Percentiles rank a stretch among this genome's conserved stretches.
Conservation (phyloP, 306 rosid genomes). For the Hylodesmum podocarpum region DNA sequence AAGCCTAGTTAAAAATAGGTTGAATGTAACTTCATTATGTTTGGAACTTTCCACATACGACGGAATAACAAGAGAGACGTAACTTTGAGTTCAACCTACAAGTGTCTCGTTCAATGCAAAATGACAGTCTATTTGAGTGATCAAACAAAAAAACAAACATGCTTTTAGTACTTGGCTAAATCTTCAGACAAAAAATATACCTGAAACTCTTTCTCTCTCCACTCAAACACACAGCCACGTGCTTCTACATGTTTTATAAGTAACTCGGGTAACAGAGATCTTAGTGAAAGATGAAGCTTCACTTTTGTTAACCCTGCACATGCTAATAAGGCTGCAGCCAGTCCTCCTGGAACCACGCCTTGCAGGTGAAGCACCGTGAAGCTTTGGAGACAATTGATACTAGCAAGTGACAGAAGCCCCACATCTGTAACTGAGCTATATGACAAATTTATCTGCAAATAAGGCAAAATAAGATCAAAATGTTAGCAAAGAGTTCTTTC, state of each 20-base stretch:
- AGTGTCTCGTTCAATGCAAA: no score
- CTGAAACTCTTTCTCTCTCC: slow-evolving; percentile 86
- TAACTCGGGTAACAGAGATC: slow-evolving; percentile 51
- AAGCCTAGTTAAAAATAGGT: no score
- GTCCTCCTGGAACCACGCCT: slow-evolving; percentile 72
- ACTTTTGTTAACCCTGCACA: slow-evolving; percentile 79
- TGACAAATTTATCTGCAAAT: slow-evolving; percentile 85
- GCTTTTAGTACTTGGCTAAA: not conserved
- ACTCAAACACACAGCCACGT: slow-evolving; percentile 80
- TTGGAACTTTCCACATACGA: no score
- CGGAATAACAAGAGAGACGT: no score
- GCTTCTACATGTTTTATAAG: slow-evolving; percentile 78
- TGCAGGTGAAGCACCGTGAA: slow-evolving; percentile 71
- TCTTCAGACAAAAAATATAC: slow-evolving; percentile 41
- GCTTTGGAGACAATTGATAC: slow-evolving; percentile 82
- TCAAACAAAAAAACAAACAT: no score
- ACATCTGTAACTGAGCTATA: slow-evolving; percentile 79
- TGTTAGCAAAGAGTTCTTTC: not conserved
- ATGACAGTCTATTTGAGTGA: no score
- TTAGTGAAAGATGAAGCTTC: slow-evolving; percentile 76
- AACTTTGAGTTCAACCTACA: no score
- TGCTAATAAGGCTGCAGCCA: slow-evolving; percentile 75
- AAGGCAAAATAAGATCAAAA: slow-evolving; percentile 18
- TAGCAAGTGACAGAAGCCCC: slow-evolving; percentile 84
- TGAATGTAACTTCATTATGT: no score